Evolutionary conservation across 495 filamentous ascomycete genomes (phyloP).

Genomic region (Hypoxylon intermedium): DNA sequence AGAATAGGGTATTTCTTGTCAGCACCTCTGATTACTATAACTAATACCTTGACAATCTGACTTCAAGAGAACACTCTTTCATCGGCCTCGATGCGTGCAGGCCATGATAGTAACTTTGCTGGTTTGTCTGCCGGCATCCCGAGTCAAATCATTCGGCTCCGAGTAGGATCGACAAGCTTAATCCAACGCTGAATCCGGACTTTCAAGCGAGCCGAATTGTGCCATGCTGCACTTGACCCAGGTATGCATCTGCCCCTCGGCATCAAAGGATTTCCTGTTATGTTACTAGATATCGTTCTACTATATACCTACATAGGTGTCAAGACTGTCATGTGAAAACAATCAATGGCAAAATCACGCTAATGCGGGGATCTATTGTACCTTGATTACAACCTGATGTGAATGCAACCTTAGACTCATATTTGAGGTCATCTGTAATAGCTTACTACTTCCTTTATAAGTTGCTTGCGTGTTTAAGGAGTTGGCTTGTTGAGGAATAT

Average conservation of each 20-base stretch:
- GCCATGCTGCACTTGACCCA: neutral
- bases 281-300: no score
- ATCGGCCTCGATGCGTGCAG: neutral
- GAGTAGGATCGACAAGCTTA: neutral
- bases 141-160: slow-evolving; percentile 2
- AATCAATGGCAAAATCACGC: slow-evolving; percentile 1
- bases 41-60: neutral
- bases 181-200: neutral
- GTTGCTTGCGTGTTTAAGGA: no score
- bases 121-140: neutral
- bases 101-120: neutral
- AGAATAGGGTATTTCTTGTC: neutral
- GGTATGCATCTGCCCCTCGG: no score
- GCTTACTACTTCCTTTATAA: no score
- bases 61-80: neutral
- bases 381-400: neutral
- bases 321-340: no score
- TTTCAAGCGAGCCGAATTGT: slow-evolving; percentile 1
- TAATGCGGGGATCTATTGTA: slow-evolving; percentile 10
- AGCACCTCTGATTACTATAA: neutral
- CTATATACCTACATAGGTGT: no score
- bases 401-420: neutral
- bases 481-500: no score
- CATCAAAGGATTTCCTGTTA: slow-evolving; percentile 3
- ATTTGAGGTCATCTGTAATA: neutral